Evolutionary conservation across 2,329 filamentous ascomycete species (phyloP).

Genomic region (Xylariaceae sp.): DNA sequence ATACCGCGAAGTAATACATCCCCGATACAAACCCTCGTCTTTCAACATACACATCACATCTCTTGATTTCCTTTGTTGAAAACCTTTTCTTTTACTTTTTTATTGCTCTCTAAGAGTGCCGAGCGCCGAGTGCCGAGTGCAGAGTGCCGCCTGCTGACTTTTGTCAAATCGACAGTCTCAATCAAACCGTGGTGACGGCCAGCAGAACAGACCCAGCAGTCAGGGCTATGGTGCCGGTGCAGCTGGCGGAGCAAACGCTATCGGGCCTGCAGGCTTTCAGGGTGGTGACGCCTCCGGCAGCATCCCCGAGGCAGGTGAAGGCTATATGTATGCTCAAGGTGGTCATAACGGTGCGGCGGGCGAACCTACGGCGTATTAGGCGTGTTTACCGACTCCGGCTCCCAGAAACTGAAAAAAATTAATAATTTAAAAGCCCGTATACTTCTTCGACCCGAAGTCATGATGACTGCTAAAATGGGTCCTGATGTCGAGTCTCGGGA

Average conservation of each 20-base stretch:
- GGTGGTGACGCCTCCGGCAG: constrained; percentile 40
- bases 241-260: constrained; percentile 36
- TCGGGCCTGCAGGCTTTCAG: constrained; percentile 40
- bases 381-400: too few relatives aligned
- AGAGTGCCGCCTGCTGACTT: constrained; percentile 9
- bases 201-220: constrained; percentile 45
- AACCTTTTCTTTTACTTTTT: background rate
- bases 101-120: background rate
- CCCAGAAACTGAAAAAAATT: too few relatives aligned
- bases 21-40: constrained; percentile 7
- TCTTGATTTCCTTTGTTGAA: background rate
- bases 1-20: constrained; percentile 80
- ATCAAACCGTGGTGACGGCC: constrained; percentile 61
- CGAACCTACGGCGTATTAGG: constrained; percentile 42
- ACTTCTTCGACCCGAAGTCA: constrained; percentile 25
- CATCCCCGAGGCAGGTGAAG: constrained; percentile 39
- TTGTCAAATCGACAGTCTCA: constrained; percentile 60
- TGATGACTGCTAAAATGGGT: constrained; percentile 19
- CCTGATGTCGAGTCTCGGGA: constrained; percentile 22
- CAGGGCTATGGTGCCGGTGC: constrained; percentile 45
- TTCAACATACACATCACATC: constrained; percentile 1
- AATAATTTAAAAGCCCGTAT: background rate
- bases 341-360: constrained; percentile 55
- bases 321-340: constrained; percentile 50
- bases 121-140: too few relatives aligned